Evolutionary conservation across 495 filamentous ascomycete species (phyloP), one percentile per base, ranked within the genome.

Genomic region (Aspergillus baeticus): DNA sequence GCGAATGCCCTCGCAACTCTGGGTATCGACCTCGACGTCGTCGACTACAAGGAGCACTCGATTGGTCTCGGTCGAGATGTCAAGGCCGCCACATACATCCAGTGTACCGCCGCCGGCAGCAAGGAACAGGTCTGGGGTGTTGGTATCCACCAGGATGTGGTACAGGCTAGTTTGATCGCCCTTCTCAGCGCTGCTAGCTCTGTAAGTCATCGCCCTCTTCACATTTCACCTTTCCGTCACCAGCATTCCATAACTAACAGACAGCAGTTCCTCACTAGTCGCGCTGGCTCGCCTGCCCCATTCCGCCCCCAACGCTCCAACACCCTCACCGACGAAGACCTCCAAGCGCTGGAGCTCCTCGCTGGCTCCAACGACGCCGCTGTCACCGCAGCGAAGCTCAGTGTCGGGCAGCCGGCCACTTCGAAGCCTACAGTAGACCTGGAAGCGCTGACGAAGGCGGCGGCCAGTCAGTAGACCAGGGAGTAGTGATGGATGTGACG

Each of bases 21-120:
- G n/a, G 90, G 90, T 29, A 86, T 98, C 39, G 88, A 96, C 62
- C 78, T 98, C 3, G 92, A 98, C 67, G 93, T 98, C 49, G 82
- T 82, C 44, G 90, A 96, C 67, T 98, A 98, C 72, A 97, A 96
- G 74, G 95, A 97, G 69, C 95, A 98, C 73, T 88, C 91, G 22
- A 90, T 98, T 61, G 91, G 91, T 53, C 74, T 79, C 13, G 88
- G 90, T 42, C 80, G 80, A 51, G 86, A 91, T 46, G 87, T 89
- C 61, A 96, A 94, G 78, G 93, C 92, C 36, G 93, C 90, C 14
- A 92, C 91, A 11, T 98, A 92, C 62, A 96, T 98, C 55, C 89
- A 98, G 71, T 96, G 91, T 69, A 88, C 84, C 37, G 82, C 87
- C 35, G 74, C 84, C n/a, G 84, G 85, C 15, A 84, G 77, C 41